phyloP scores from a whole-genome alignment of 768 basidiomycete species.

The Podaxis sp. region DNA sequence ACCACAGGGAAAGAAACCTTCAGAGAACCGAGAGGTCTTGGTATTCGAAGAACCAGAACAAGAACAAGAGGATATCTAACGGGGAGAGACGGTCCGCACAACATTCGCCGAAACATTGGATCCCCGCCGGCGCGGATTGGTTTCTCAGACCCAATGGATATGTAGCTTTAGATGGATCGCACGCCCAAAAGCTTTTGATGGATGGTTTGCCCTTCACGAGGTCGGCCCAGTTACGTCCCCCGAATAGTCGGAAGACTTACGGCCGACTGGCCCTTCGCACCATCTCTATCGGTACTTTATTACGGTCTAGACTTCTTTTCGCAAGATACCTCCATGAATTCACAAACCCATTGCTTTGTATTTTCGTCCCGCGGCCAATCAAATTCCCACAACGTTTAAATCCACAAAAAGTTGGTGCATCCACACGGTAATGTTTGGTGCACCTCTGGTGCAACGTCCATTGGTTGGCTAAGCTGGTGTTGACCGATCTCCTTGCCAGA shows the following conservation, averaged over 20 bases:
- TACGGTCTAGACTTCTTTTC: neutral
- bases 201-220: neutral
- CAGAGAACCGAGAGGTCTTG: constrained; percentile 4
- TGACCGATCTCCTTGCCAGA: constrained; percentile 3
- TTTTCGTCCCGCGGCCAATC: neutral
- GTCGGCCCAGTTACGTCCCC: neutral
- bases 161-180: neutral
- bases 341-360: neutral
- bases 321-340: neutral
- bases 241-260: neutral
- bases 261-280: neutral
- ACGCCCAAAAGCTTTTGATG: neutral
- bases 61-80: constrained; percentile 22
- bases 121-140: neutral
- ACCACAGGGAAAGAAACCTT: constrained; percentile 9
- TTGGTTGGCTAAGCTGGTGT: neutral
- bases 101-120: neutral
- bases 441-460: neutral
- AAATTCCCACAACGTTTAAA: constrained; percentile 1
- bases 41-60: constrained; percentile 36
- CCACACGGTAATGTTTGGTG: neutral
- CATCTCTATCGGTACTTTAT: neutral
- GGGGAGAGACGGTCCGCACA: neutral
- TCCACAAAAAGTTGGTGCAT: neutral
- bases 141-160: neutral